phyloP scores from a whole-genome alignment of 2,329 filamentous ascomycete species.

The Colletotrichum tofieldiae region DNA sequence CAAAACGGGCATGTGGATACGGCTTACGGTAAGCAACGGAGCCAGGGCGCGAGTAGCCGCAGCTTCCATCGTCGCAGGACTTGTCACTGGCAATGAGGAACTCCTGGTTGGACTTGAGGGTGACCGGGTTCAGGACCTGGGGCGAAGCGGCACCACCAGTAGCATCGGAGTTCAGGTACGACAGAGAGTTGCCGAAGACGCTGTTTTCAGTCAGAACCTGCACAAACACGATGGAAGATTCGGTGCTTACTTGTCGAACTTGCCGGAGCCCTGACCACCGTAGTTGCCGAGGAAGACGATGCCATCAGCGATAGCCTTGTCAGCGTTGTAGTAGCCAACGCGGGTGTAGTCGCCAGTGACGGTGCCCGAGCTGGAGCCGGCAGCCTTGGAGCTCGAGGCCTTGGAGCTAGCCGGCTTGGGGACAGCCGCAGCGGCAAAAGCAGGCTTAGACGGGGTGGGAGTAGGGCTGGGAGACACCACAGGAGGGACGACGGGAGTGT shows the following conservation, averaged over 20 bases:
- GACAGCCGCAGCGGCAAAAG: conserved; percentile 21
- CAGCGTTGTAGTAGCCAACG: conserved; percentile 62
- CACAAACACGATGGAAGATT: neutral
- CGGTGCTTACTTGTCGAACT: conserved; percentile 59
- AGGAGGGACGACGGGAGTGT: conserved; percentile 43
- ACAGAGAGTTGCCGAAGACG: conserved; percentile 61
- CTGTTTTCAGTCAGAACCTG: conserved; percentile 46
- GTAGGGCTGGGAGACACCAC: conserved; percentile 29
- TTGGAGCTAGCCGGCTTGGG: conserved; percentile 41
- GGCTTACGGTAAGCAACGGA: conserved; percentile 62
- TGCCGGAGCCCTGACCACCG: conserved; percentile 60
- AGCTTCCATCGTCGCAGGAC: conserved; percentile 58
- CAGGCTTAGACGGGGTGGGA: conserved; percentile 42
- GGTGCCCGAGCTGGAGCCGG: conserved; percentile 25
- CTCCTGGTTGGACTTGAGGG: conserved; percentile 61
- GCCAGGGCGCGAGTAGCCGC: conserved; percentile 61
- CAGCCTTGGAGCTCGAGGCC: conserved; percentile 24
- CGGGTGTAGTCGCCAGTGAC: conserved; percentile 57
- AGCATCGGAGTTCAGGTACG: conserved; percentile 62
- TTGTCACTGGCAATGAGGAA: conserved; percentile 63
- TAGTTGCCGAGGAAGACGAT: conserved; percentile 66
- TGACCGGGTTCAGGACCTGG: conserved; percentile 56
- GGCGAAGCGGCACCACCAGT: conserved; percentile 56
- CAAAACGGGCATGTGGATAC: neutral
- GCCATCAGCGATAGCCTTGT: conserved; percentile 57